Percentiles rank a stretch among this genome's conserved stretches.
Evolutionary conservation across 2,329 filamentous ascomycete species (phyloP).

Genomic region (Fusarium compactum): DNA sequence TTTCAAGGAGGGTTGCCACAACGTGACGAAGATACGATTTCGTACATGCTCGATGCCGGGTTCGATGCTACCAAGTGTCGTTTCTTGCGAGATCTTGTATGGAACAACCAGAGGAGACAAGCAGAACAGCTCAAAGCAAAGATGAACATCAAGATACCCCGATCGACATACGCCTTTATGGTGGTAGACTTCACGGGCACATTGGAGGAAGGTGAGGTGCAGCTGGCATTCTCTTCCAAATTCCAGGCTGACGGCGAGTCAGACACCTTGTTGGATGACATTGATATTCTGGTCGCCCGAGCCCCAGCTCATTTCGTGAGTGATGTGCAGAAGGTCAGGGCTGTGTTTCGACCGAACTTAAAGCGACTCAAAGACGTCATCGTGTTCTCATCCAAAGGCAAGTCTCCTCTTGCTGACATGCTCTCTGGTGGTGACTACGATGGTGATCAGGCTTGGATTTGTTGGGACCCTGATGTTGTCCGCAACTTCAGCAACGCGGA

Average conservation of each 20-base stretch:
- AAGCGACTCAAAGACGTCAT: constrained; percentile 81
- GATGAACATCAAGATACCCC: constrained; percentile 70
- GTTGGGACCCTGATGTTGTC: constrained; percentile 77
- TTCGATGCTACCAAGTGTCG: constrained; percentile 65
- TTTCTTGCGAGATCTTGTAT: constrained; percentile 63
- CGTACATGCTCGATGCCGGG: constrained; percentile 68
- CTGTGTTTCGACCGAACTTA: constrained; percentile 69
- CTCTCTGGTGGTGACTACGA: constrained; percentile 86
- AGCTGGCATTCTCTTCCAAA: constrained; percentile 75
- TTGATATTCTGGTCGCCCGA: constrained; percentile 75
- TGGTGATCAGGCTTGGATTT: constrained; percentile 82
- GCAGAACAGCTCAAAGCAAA: constrained; percentile 66
- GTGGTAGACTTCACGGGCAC: constrained; percentile 74
- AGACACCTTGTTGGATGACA: constrained; percentile 65
- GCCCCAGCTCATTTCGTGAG: constrained; percentile 76
- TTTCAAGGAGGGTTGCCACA: constrained; percentile 65
- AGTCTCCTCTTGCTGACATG: constrained; percentile 73
- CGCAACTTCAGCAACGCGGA: constrained; percentile 73
- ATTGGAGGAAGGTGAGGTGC: constrained; percentile 74
- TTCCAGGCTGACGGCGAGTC: constrained; percentile 68
- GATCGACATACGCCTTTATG: constrained; percentile 74
- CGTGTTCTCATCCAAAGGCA: constrained; percentile 76
- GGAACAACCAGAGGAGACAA: constrained; percentile 61
- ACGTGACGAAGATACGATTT: constrained; percentile 63
- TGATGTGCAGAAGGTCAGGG: constrained; percentile 77